phyloP scores from a whole-genome alignment of 768 basidiomycete genomes.

The Amanita brunnescens region DNA sequence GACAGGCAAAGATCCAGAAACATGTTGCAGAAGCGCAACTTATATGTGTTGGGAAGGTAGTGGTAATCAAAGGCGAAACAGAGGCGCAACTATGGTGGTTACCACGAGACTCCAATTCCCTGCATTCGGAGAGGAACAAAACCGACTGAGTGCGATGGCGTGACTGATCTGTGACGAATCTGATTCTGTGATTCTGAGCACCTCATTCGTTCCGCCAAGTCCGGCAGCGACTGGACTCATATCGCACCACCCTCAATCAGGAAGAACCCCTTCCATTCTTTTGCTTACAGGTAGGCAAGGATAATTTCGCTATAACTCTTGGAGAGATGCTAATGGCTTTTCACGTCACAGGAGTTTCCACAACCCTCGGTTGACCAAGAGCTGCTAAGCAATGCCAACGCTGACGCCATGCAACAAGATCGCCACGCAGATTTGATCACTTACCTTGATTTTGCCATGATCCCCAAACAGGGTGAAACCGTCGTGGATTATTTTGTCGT shows the following conservation, averaged over 20 bases:
- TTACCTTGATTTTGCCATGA: constrained; percentile 20
- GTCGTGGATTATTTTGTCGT: too few relatives aligned
- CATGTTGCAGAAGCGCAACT: too few relatives aligned
- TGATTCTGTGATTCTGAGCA: too few relatives aligned
- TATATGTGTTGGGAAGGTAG: too few relatives aligned
- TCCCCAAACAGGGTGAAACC: too few relatives aligned
- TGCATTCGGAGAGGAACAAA: too few relatives aligned
- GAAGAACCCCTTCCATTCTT: constrained; percentile 16
- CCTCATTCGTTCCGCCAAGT: constrained; percentile 21
- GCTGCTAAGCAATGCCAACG: constrained; percentile 14
- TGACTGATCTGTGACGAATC: too few relatives aligned
- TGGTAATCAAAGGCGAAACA: too few relatives aligned
- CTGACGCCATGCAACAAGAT: constrained; percentile 17
- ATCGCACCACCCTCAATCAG: constrained; percentile 19
- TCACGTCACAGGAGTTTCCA: constrained; percentile 16
- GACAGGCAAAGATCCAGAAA: too few relatives aligned
- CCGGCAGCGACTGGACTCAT: constrained; percentile 20
- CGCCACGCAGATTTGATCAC: constrained; percentile 16
- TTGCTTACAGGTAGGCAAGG: constrained; percentile 13
- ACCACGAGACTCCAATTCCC: too few relatives aligned
- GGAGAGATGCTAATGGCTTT: constrained; percentile 10
- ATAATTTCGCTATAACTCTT: constrained; percentile 1
- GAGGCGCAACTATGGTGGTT: too few relatives aligned
- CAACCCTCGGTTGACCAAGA: constrained; percentile 18
- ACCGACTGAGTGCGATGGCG: too few relatives aligned